Evolutionary conservation across 345 rosid genomes (phyloP).

Genomic region (Linum lewisii): DNA sequence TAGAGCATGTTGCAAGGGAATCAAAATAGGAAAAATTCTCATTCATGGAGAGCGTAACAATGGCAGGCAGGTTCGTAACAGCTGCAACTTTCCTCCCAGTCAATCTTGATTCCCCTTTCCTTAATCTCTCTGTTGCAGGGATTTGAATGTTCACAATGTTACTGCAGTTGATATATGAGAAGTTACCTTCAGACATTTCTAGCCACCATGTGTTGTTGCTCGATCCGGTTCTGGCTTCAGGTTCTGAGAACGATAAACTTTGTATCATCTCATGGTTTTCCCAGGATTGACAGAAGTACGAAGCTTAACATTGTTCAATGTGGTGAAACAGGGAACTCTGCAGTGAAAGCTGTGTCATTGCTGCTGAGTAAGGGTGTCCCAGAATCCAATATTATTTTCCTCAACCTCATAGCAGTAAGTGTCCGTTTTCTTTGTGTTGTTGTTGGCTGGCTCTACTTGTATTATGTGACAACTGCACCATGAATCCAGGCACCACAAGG

Average conservation of each 20-base stretch:
- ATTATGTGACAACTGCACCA: background rate
- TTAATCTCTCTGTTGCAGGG: background rate
- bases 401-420: conserved; percentile 84
- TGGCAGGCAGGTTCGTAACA: conserved; percentile 63
- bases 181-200: conserved; percentile 79
- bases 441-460: background rate
- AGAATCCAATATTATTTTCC: conserved; percentile 76
- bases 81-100: background rate
- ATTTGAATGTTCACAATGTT: conserved; percentile 4
- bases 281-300: background rate
- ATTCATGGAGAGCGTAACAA: conserved; percentile 63
- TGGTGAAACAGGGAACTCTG: conserved; percentile 49
- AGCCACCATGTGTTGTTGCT: conserved; percentile 75
- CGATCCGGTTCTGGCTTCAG: conserved; percentile 94
- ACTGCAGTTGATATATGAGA: conserved; percentile 78
- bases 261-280: background rate
- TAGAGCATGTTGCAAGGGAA: conserved; percentile 90
- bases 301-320: background rate
- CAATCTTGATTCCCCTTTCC: background rate
- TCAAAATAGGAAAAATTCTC: conserved; percentile 82
- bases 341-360: conserved; percentile 64
- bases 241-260: conserved; percentile 23
- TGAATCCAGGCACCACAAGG: conserved; percentile 78
- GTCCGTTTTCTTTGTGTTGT: background rate
- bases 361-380: conserved; percentile 78